Evolutionary conservation across 2,329 filamentous ascomycete genomes (phyloP).

Genomic region (Hypoxylon sp.): DNA sequence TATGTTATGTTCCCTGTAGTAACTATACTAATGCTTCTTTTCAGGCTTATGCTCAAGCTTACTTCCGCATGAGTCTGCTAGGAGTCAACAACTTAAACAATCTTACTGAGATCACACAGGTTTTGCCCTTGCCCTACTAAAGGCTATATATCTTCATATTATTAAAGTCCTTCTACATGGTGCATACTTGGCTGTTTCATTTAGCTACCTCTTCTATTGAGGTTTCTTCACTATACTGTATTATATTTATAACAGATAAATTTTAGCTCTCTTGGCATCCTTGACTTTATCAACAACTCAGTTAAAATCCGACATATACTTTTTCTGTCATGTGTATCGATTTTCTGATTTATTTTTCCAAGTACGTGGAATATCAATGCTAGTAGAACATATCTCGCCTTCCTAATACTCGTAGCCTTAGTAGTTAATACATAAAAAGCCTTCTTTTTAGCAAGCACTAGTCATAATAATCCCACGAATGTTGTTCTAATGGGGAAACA

Average conservation of each 20-base stretch:
- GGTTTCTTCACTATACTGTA: not conserved
- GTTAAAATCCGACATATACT: not conserved
- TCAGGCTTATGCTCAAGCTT: constrained; percentile 57
- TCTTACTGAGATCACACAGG: constrained; percentile 59
- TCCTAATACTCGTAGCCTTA: too few species aligned
- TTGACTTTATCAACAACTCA: not conserved
- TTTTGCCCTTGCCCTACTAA: constrained; percentile 51
- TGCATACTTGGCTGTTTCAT: not conserved
- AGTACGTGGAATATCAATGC: not conserved
- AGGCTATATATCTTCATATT: not conserved
- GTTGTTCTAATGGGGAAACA: too few species aligned
- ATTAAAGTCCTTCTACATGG: not conserved
- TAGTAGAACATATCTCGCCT: too few species aligned
- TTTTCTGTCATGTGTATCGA: not conserved
- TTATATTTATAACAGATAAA: not conserved
- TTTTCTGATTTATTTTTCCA: not conserved
- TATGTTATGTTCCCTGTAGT: not conserved
- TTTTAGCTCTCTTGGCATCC: not conserved
- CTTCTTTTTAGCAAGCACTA: too few species aligned
- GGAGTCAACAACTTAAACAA: constrained; percentile 61
- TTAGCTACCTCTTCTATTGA: not conserved
- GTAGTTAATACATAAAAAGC: too few species aligned
- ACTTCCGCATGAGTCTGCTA: constrained; percentile 59
- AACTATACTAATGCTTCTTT: constrained; percentile 12
- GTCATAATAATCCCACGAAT: too few species aligned